Conservation (phyloP, 257 asterid genomes). For the Solanum bulbocastanum region DNA sequence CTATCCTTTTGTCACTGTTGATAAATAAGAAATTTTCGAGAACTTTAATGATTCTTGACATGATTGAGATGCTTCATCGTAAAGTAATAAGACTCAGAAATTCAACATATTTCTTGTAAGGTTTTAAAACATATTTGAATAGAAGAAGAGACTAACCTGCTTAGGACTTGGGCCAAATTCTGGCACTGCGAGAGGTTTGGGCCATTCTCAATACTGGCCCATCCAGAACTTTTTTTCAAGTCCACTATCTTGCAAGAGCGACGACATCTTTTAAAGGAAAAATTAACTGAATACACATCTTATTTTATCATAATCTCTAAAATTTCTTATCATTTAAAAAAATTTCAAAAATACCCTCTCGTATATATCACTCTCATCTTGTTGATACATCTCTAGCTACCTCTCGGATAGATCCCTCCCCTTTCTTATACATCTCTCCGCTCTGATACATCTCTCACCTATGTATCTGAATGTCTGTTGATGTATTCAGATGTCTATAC, state of each 20-base stretch:
- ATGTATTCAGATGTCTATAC: too few species aligned
- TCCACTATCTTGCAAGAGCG: background rate
- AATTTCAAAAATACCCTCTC: background rate
- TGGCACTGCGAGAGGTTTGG: background rate
- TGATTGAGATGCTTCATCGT: background rate
- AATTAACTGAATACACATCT: background rate
- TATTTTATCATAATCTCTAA: too few species aligned
- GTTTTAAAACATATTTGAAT: background rate
- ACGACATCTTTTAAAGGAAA: background rate
- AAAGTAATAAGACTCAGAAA: background rate
- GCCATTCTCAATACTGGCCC: background rate
- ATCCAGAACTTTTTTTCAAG: background rate
- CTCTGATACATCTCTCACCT: background rate
- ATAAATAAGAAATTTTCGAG: background rate
- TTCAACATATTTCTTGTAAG: background rate
- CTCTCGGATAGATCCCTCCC: background rate
- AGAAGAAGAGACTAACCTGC: background rate
- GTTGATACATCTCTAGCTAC: background rate
- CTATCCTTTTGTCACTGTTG: background rate
- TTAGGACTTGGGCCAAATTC: background rate
- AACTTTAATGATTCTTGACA: background rate
- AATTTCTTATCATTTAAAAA: too few species aligned
- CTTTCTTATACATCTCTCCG: background rate
- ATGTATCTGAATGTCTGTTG: background rate
- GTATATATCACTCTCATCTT: background rate